Evolutionary conservation across 139 green algal species (phyloP), one percentile per base, ranked within the genome.

Genomic region (Mychonastes homosphaera): DNA sequence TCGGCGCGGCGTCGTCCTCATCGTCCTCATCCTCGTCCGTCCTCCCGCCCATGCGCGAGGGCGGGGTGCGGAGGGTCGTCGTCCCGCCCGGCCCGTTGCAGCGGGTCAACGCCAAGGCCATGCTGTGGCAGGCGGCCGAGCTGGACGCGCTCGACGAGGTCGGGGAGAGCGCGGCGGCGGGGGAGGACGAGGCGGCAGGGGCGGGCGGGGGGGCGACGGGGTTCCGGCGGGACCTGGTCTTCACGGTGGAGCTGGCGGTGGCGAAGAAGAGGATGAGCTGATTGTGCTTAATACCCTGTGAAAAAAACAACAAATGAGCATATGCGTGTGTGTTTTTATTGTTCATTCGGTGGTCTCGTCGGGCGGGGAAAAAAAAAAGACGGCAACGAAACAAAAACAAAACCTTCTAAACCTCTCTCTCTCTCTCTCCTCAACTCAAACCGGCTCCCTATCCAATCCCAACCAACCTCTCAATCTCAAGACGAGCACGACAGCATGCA

Each of bases 41-140:
- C 46, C 53, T 65, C 2, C 58, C 58, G 4, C 36, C 58, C 2
- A 58, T 65, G 58, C 47, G 48, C 2, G 47, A 65, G 21, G 58
- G 58, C 13, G 58, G 58, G 48, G 58, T 58, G 47, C 47, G 58
- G 16, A 24, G 39, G 6, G 26, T 65, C 29, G 58, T 65, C 13
- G 58, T 48, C 7, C 24, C 48, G 4, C 58, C 58, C 3, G 58
- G 58, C 7, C 58, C 58, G 12, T 21, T 65, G 35, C 58, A 65
- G 58, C 50, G 39, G 19, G 48, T 58, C 38, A 48, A 48, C 47
- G 51, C 48, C 19, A 65, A 65, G 29, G 41, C 30, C 19, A 36
- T 65, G 47, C 9, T 58, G 26, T 58, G 58, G 58, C 23, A 52
- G 18, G 48, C 49, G 34, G 58, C 46, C 4, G 35, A 35, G 4